phyloP scores from a whole-genome alignment of 768 basidiomycete species.

The Amanita subjunquillea region DNA sequence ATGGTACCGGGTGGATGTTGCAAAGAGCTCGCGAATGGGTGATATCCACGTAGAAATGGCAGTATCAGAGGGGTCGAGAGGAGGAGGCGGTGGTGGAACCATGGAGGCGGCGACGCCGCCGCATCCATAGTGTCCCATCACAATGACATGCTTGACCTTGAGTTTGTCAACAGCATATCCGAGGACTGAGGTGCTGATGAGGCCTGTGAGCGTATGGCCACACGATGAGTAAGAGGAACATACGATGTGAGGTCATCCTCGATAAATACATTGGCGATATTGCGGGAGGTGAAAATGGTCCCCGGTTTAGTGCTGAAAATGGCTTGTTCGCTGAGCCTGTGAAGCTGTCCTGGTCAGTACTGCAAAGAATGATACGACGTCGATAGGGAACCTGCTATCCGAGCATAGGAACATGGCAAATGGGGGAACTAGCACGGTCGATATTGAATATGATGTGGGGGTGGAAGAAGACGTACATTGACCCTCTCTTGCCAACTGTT shows the following conservation, averaged over 20 bases:
- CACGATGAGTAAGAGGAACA: not conserved
- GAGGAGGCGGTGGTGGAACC: conserved; percentile 5
- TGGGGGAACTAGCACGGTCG: conserved; percentile 7
- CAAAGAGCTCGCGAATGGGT: conserved; percentile 14
- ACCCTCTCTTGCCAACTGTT: too few species aligned
- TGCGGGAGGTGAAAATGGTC: conserved; percentile 14
- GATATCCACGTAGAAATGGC: conserved; percentile 14
- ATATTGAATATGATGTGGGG: too few species aligned
- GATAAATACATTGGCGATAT: conserved; percentile 14
- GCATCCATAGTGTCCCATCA: conserved; percentile 18
- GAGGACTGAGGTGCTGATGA: conserved; percentile 11
- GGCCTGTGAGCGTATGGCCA: not conserved
- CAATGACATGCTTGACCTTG: conserved; percentile 13
- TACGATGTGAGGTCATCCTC: conserved; percentile 6
- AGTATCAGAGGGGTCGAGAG: conserved; percentile 4
- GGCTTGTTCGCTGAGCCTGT: conserved; percentile 13
- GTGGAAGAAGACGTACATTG: too few species aligned
- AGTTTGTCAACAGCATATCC: conserved; percentile 11
- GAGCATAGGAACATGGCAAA: conserved; percentile 15
- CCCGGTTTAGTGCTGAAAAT: conserved; percentile 15
- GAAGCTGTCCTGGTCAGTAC: not conserved
- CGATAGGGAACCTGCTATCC: conserved; percentile 9
- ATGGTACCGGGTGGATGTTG: conserved; percentile 12
- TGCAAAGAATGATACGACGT: not conserved
- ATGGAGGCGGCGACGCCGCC: conserved; percentile 14